A percentile compares a stretch with the other conserved stretches of the same genome.
These are phyloP conservation scores for Discostella stelligera DNA, from an alignment of 352 stramenopile genomes.

Conservation along the genomic window DNA sequence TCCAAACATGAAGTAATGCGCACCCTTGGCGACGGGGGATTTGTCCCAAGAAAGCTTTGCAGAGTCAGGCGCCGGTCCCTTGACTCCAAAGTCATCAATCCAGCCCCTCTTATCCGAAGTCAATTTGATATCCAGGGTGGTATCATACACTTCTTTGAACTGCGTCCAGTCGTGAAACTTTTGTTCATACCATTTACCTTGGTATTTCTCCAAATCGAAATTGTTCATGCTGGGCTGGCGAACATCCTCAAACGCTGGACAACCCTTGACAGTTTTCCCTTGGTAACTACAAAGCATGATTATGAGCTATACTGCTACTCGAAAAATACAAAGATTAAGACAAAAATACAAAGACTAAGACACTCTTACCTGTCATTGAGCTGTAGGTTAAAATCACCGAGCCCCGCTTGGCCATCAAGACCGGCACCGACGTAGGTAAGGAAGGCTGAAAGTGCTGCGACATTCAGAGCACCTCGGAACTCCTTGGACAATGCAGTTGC, in stretches of 20 bases:
- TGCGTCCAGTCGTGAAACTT: conserved; percentile 86
- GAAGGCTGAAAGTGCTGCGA: conserved; percentile 68
- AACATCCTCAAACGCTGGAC: conserved; percentile 80
- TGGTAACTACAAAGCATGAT: conserved; percentile 79
- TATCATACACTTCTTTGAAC: conserved; percentile 85
- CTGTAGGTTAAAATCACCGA: conserved; percentile 63
- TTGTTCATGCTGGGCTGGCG: conserved; percentile 76
- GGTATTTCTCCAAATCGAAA: conserved; percentile 82
- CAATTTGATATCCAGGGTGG: conserved; percentile 81
- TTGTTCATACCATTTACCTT: conserved; percentile 83
- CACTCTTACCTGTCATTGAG: conserved; percentile 5
- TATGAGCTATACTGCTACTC: conserved; percentile 34
- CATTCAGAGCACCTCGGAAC: conserved; percentile 73
- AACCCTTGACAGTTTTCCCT: conserved; percentile 78
- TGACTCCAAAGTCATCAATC: conserved; percentile 83
- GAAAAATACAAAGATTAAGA: not conserved
- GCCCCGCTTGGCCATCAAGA: conserved; percentile 59
- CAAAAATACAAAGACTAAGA: not conserved
- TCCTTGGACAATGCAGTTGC: conserved; percentile 67
- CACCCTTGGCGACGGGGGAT: conserved; percentile 81
- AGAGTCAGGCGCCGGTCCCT: conserved; percentile 72
- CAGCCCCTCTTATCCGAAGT: conserved; percentile 59
- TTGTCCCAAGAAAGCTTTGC: conserved; percentile 80
- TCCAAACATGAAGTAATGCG: conserved; percentile 84
- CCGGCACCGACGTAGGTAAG: conserved; percentile 77